Evolutionary conservation across 768 basidiomycete species (phyloP), one percentile per base, ranked within the genome.

Genomic region (Calocybe cyanea): DNA sequence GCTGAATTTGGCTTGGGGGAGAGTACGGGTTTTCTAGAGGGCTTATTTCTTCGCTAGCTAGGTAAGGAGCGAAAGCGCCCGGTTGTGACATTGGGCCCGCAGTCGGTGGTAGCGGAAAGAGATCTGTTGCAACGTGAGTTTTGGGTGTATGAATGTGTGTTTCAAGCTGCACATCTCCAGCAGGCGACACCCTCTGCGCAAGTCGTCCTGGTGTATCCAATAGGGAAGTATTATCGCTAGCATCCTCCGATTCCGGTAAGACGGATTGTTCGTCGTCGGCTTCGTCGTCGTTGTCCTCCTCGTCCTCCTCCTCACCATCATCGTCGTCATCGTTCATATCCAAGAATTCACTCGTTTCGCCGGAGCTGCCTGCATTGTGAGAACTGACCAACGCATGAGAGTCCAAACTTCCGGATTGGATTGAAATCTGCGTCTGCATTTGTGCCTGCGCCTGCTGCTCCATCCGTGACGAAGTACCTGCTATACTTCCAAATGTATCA

Each of bases 261-360:
- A 41, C 50, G n/a, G 52, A 50, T 40, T 46, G 39, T 7, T 45
- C 51, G 25, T 53, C 53, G 14, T 58, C 58, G 4, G 41, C 53
- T n/a, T 59, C 54, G 20, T 61, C 64, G 25, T 68, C 66, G 25
- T 28, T n/a, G n/a, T n/a, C n/a, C n/a, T n/a, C n/a, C 31, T 72
- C 70, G 15, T 63, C 62, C 32, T 72, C 76, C 21, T 68, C 65
- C 36, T 67, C 67, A n/a, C 61, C 66, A 35, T 68, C 68, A 17
- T 72, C 70, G 20, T 68, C 71, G 18, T 63, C 64, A 24, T 77
- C 79, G 15, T 73, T 78, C 65, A 87, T 63, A 56, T 89, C 85
- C 40, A 87, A 65, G 59, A 88, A 89, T 57, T 87, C 80, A 59
- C 66, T 73, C 8, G 52, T 46, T 15, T 45, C 51, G 2, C 50